phyloP scores from a whole-genome alignment of 2,329 filamentous ascomycete genomes.

The Aspergillus caelatus region DNA sequence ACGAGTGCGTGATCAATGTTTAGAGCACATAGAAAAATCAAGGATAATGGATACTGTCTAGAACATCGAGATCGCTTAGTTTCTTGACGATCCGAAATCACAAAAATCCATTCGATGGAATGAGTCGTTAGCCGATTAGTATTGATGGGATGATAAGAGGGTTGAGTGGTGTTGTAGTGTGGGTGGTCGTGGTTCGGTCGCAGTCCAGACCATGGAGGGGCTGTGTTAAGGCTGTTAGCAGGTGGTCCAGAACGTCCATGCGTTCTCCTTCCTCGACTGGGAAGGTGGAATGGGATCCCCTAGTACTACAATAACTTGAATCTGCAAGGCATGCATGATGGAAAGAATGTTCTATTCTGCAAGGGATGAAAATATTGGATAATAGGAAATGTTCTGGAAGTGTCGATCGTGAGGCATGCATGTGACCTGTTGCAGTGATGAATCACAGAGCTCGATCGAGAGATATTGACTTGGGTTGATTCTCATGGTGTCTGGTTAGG shows the following conservation, averaged over 20 bases:
- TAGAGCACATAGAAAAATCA: not conserved
- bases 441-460: not conserved
- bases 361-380: constrained; percentile 1
- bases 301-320: not conserved
- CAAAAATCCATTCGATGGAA: not conserved
- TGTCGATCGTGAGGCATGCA: not conserved
- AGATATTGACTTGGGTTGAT: not conserved
- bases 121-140: not conserved
- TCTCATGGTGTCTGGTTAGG: not conserved
- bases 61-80: not conserved
- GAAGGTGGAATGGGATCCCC: not conserved
- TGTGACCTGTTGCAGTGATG: not conserved
- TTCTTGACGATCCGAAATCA: not conserved
- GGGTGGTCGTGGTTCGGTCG: not conserved
- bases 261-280: not conserved
- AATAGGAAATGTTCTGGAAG: constrained; percentile 1
- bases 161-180: not conserved
- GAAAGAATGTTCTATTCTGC: not conserved
- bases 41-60: not conserved
- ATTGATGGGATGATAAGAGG: not conserved
- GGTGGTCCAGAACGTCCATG: not conserved
- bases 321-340: constrained; percentile 11
- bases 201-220: constrained; percentile 1
- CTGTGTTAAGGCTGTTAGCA: not conserved
- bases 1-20: not conserved